A percentile compares a stretch with the other conserved stretches of the same genome.
Evolutionary conservation across 352 stramenopile genomes (phyloP).

Genomic region (Phytophthora kernoviae): DNA sequence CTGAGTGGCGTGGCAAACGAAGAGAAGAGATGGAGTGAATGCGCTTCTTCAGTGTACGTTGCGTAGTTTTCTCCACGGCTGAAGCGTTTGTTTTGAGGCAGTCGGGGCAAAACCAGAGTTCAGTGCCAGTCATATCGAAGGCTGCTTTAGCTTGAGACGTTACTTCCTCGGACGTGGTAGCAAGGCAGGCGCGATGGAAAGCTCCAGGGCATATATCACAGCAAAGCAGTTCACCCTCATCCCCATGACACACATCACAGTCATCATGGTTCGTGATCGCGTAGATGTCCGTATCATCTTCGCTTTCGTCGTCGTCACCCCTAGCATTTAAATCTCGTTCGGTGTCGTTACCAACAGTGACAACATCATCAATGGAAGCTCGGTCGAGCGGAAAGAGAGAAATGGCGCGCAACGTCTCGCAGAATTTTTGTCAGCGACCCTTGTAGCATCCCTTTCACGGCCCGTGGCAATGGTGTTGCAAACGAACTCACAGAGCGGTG

Average conservation of each 20-base stretch:
- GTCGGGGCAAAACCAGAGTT: conserved; percentile 64
- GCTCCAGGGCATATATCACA: conserved; percentile 67
- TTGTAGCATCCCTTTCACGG: conserved; percentile 52
- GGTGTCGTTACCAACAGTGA: conserved; percentile 13
- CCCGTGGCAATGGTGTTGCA: conserved; percentile 72
- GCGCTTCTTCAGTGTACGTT: conserved; percentile 30
- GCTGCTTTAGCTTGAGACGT: conserved; percentile 3
- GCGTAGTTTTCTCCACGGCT: conserved; percentile 28
- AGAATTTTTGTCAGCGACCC: conserved; percentile 45
- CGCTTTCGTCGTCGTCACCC: conserved; percentile 45
- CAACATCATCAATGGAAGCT: conserved; percentile 43
- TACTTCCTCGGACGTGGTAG: conserved; percentile 11
- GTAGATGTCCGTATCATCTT: conserved; percentile 79
- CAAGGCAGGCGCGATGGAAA: conserved; percentile 61
- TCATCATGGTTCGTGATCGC: conserved; percentile 58
- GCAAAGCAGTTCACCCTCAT: conserved; percentile 59
- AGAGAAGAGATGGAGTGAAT: conserved; percentile 32
- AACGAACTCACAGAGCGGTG: conserved; percentile 74
- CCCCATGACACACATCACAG: conserved; percentile 73
- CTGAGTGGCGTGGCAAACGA: conserved; percentile 55
- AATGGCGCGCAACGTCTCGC: conserved; percentile 50
- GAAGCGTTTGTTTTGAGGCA: conserved; percentile 38
- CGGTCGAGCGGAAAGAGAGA: conserved; percentile 69
- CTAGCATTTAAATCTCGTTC: conserved; percentile 1
- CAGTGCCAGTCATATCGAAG: conserved; percentile 7